Base-by-base conservation (phyloP, 1,284 basidiomycete species). In the Sanghuangporus baumii region DNA sequence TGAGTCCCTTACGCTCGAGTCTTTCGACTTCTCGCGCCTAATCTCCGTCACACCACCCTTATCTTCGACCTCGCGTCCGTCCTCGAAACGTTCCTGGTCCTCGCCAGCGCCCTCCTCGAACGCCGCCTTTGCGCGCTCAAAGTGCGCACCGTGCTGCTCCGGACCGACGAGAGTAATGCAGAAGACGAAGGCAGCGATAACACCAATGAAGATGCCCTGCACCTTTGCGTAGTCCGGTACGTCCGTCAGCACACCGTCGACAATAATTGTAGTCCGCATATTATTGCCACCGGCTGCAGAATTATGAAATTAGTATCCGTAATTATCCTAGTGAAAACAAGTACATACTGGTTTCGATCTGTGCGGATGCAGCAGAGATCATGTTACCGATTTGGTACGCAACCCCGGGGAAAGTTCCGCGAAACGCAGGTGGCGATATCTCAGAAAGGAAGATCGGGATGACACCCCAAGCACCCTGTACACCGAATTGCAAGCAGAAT, bases 321-420 rank as follows among this genome's bases (percentile, higher is more conserved):
- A 58, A 69, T 43, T 62, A 61, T 55, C 57, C 12, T n/a, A 36
- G 31, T 47, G 40, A 14, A 56, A 57, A 23, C 8, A 14, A 59
- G 47, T 14, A 80, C 84, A 72, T 78, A 79, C 86, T 85, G 1
- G 95, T 87, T 82, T 98, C 95, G 68, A 98, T 96, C 73, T 97
- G 94, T 0, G 93, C 85, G 3, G 92, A 89, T 0, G 93, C 92
- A 0, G 89, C 86, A 0, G 91, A 93, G 7, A 96, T 85, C 89
- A 96, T 96, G 86, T 91, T 91, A 63, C 91, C 89, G 48, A 94
- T 71, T 71, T 97, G 95, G 76, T 96, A 98, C 0, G 91, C 88
- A 0, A 96, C 84, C 67, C 96, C 96, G 20, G 91, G 89, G 81
- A 96, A 98, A 0, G 93, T 91, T 7, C 94, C 93, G 60, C 96